A percentile compares a stretch with the other conserved stretches of the same genome.
Conservation (phyloP, 768 basidiomycete species). For the Leccinum ochraceum region DNA sequence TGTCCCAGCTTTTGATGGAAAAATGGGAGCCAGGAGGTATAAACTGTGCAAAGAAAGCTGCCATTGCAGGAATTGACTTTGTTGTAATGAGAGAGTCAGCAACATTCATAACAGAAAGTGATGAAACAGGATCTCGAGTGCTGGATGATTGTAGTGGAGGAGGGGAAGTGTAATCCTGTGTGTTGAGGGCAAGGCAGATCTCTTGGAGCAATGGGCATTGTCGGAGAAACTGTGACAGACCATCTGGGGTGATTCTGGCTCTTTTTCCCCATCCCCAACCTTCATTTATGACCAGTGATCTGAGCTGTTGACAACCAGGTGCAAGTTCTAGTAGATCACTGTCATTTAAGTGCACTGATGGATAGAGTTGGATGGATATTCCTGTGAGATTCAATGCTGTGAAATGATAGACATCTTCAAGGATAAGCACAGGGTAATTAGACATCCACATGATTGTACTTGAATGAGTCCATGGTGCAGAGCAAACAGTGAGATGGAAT, state of each 20-base stretch:
- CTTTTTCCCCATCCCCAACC: too few relatives aligned
- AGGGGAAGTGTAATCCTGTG: background rate
- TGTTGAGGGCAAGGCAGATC: background rate
- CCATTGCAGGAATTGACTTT: background rate
- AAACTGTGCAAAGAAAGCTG: background rate
- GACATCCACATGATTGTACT: too few relatives aligned
- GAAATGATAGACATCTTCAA: background rate
- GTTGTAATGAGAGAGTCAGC: background rate
- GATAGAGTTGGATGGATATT: background rate
- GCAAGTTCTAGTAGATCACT: background rate
- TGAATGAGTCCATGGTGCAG: background rate
- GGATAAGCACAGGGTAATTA: background rate
- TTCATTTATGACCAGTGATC: too few relatives aligned
- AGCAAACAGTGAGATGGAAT: background rate
- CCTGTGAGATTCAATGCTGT: background rate
- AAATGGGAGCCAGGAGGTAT: background rate
- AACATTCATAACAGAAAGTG: background rate
- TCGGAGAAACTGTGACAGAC: background rate
- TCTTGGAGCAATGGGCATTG: background rate
- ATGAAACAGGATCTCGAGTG: too few relatives aligned
- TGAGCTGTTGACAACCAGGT: background rate
- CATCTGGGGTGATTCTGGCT: background rate
- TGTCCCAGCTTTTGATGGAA: background rate
- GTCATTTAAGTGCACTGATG: background rate
- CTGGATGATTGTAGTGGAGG: too few relatives aligned